Base-by-base conservation (phyloP, 257 asterid species). In the Gentiana macrophylla region DNA sequence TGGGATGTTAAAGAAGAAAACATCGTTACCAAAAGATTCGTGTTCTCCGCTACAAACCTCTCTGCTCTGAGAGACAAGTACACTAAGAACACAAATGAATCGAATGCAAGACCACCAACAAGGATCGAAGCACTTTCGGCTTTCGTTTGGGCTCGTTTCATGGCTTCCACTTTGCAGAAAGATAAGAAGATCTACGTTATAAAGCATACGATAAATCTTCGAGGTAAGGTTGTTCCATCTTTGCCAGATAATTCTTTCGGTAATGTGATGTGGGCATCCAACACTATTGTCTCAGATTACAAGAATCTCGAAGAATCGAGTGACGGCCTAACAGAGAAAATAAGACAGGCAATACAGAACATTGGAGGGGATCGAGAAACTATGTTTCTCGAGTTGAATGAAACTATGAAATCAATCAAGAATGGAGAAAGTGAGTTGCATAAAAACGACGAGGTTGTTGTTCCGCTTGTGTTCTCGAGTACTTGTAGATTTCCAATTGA, bases 71-170 rank as follows among this genome's bases (percentile, higher is more conserved):
- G 68, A 43, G 52, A 67, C 6, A 67, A 52, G 60, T 77, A 72
- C 58, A 13, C 61, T 2, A 11, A 49, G 46, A 41, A 41, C 6
- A 5, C 43, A 53, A 24, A 12, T 1, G 51, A 6, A 5, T 2
- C 59, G 6, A 32, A 4, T 47, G 10, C 8, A 12, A 44, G 50
- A 59, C 72, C 60, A 54, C 84, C 82, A 1, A 80, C 80, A 2
- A 58, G 84, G 2, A 79, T 84, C 10, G 94, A 80, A 63, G 72
- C 70, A 7, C 72, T 80, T 5, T 67, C 84, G 0, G 66, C 79
- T 4, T 80, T 66, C 24, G 37, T 84, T 10, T 80, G 82, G 84
- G 53, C 52, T 32, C 64, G 60, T 32, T 58, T 73, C 57, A 62
- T 73, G 5, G 55, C 65, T n/a, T 34, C 0, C n/a, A 63, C 7